Base-by-base conservation (phyloP, 768 basidiomycete genomes). In the Lentinula detonsa region DNA sequence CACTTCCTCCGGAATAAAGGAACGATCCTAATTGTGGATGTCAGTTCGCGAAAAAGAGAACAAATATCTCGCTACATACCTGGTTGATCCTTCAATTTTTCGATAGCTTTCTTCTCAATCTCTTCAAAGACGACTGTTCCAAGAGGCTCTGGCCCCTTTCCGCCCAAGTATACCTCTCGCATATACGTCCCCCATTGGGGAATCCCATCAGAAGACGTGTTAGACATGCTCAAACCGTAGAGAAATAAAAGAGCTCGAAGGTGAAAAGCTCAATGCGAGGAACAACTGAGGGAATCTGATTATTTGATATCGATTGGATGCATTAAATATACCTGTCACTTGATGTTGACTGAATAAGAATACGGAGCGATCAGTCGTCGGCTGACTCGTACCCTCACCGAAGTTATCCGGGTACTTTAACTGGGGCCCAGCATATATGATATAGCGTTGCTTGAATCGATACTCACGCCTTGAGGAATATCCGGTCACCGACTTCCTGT, bases 1-100 rank as follows among this genome's bases (percentile, higher is more conserved):
- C 92, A 63, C 84, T 90, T 45, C 90, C 90, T 60, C 81, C 82
- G 2, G 87, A 86, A 67, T 93, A 95, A 74, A 84, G 77, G 74
- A 86, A 95, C 8, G 89, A 72, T 60, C 85, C 90, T 78, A 8
- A 7, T 9, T 48, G 6, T 1, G 18, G 11, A 23, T 16, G 33
- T 46, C 45, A 13, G 43, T 18, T 18, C 2, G 57, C 51, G 16
- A 6, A 8, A 10, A 60, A 23, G 7, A 56, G 34, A 37, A 43
- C 31, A 59, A 40, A 7, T 46, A 18, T 9, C 3, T 2, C 16
- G 4, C 15, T 8, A 69, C 80, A 56, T 67, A 84, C 88, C 80
- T 50, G 76, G 74, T 61, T 82, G 72, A 59, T 85, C 75, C 66
- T 86, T 86, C 64, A 86, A 75, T 40, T 74, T 82, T 65, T 90